phyloP scores from a whole-genome alignment of 305 asterid genomes.

The Plantago coronopus region DNA sequence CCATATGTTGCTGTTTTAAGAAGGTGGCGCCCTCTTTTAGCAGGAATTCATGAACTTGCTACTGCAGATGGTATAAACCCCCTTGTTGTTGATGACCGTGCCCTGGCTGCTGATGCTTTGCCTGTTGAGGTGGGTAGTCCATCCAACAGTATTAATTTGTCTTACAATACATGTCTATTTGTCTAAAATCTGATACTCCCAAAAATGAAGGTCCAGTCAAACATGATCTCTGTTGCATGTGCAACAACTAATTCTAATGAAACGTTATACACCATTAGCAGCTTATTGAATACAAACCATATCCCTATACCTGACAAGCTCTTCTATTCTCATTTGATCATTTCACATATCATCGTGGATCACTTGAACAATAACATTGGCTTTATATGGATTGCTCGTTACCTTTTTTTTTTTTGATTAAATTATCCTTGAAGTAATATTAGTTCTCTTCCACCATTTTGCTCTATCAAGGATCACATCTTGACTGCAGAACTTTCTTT shows the following conservation, averaged over 20 bases:
- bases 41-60: slow-evolving; percentile 93
- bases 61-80: slow-evolving; percentile 95
- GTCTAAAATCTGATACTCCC: slow-evolving; percentile 17
- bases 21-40: slow-evolving; percentile 98
- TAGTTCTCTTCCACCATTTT: slow-evolving; percentile 11
- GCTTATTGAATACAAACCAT: slow-evolving; percentile 5
- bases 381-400: neutral
- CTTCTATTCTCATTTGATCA: slow-evolving; percentile 14
- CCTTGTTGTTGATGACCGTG: slow-evolving; percentile 89
- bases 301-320: slow-evolving; percentile 9
- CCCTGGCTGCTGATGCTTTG: slow-evolving; percentile 94
- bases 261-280: neutral
- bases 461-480: slow-evolving; percentile 18
- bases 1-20: slow-evolving; percentile 94
- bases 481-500: slow-evolving; percentile 18
- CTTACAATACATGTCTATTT: slow-evolving; percentile 19
- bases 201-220: neutral
- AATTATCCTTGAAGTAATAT: slow-evolving; percentile 1
- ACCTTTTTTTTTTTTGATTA: neutral
- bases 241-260: neutral
- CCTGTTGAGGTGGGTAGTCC: slow-evolving; percentile 74
- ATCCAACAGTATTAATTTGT: slow-evolving; percentile 11
- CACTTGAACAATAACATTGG: slow-evolving; percentile 7
- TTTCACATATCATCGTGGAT: slow-evolving; percentile 5
- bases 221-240: neutral